Evolutionary conservation across 2,329 filamentous ascomycete species (phyloP).

Genomic region (Dactylonectria macrodidyma): DNA sequence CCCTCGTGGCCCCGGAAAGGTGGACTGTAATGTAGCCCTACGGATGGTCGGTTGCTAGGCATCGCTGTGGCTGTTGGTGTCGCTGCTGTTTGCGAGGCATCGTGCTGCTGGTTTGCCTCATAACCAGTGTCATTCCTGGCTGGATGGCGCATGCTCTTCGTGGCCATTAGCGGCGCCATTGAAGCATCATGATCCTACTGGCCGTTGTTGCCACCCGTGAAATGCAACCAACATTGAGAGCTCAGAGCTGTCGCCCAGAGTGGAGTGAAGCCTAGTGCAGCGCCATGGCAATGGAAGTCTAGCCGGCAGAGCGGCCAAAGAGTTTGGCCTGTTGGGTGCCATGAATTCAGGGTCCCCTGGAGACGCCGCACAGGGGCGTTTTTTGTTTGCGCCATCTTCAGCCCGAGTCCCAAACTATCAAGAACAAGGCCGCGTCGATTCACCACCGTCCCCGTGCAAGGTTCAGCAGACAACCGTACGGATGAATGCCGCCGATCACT

Average conservation of each 20-base stretch:
- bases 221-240: constrained; percentile 12
- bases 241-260: neutral
- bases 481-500: neutral
- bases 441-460: neutral
- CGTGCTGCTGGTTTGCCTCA: neutral
- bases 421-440: constrained; percentile 1
- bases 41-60: neutral
- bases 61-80: neutral
- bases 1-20: constrained; percentile 12
- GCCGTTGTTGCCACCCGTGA: neutral
- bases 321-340: constrained; percentile 6
- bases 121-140: neutral
- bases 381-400: constrained; percentile 22
- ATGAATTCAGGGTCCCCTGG: constrained; percentile 25
- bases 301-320: constrained; percentile 11
- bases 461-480: constrained; percentile 1
- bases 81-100: neutral
- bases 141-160: neutral
- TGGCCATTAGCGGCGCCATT: neutral
- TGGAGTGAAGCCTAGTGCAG: constrained; percentile 11
- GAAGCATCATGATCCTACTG: neutral
- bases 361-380: constrained; percentile 14
- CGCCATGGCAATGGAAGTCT: constrained; percentile 5
- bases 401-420: constrained; percentile 1
- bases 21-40: constrained; percentile 2